These are phyloP conservation scores for Elsinoe fawcettii DNA, from an alignment of 2,329 filamentous ascomycete species.

Conservation along the genomic window DNA sequence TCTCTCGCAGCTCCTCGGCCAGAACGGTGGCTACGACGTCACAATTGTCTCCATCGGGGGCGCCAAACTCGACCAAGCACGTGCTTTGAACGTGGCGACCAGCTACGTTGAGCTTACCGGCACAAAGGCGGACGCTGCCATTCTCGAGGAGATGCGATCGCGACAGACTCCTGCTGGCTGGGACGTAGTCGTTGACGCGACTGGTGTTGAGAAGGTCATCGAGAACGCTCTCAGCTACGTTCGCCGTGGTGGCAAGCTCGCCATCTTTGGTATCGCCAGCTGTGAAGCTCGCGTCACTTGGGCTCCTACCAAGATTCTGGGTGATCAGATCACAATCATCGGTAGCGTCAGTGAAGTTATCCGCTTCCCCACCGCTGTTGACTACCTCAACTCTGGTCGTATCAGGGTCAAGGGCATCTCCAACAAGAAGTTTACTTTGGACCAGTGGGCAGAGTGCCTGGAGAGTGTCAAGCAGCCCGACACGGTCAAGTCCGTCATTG, in stretches of 20 bases:
- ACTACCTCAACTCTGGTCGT: conserved; percentile 49
- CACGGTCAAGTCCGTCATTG: conserved; percentile 65
- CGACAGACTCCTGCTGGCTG: conserved; percentile 61
- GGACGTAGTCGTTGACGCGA: conserved; percentile 65
- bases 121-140: conserved; percentile 47
- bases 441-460: conserved; percentile 63
- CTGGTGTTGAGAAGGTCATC: conserved; percentile 60
- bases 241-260: conserved; percentile 61
- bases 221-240: conserved; percentile 66
- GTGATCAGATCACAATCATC: conserved; percentile 62
- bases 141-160: conserved; percentile 52
- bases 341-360: conserved; percentile 65
- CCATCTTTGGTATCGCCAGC: conserved; percentile 65
- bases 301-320: conserved; percentile 63
- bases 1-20: conserved; percentile 54
- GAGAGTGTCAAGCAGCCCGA: conserved; percentile 64
- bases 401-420: conserved; percentile 61
- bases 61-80: conserved; percentile 62
- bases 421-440: conserved; percentile 65
- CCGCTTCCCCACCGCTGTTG: conserved; percentile 25
- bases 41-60: conserved; percentile 34
- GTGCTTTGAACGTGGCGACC: conserved; percentile 40
- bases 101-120: conserved; percentile 42
- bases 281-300: conserved; percentile 56
- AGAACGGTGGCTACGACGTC: conserved; percentile 62